A percentile compares a stretch with the other conserved stretches of the same genome.
These are phyloP conservation scores for Annona squamosa DNA, from an alignment of 164 flowering plant species.

Conservation along the genomic window DNA sequence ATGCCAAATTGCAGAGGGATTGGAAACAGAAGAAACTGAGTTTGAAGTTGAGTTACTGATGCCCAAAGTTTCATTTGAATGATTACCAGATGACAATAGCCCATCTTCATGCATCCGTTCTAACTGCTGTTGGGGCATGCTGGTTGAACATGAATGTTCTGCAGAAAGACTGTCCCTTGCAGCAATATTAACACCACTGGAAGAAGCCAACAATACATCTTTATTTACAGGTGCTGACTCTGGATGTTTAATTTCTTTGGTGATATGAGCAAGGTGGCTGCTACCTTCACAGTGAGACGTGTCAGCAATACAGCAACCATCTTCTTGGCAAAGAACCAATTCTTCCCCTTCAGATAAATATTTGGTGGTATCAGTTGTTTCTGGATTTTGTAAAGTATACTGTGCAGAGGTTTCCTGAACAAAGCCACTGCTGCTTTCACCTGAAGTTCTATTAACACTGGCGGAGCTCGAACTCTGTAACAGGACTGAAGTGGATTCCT, in stretches of 20 bases:
- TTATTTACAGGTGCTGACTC: slow-evolving; percentile 23
- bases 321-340: slow-evolving; percentile 24
- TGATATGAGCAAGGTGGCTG: slow-evolving; percentile 29
- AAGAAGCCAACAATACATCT: slow-evolving; percentile 21
- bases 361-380: slow-evolving; percentile 18
- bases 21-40: slow-evolving; percentile 24
- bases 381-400: slow-evolving; percentile 20
- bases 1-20: slow-evolving; percentile 19
- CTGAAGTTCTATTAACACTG: slow-evolving; percentile 25
- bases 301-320: slow-evolving; percentile 16
- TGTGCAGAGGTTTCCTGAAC: slow-evolving; percentile 14
- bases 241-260: slow-evolving; percentile 26
- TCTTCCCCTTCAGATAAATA: slow-evolving; percentile 33
- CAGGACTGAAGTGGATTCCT: slow-evolving; percentile 17
- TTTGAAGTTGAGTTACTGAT: slow-evolving; percentile 20
- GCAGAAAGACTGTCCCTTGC: slow-evolving; percentile 14
- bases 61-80: slow-evolving; percentile 10
- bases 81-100: slow-evolving; percentile 26
- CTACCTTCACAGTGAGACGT: slow-evolving; percentile 23
- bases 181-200: slow-evolving; percentile 20
- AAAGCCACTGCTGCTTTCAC: slow-evolving; percentile 19
- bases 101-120: slow-evolving; percentile 20
- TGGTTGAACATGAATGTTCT: slow-evolving; percentile 24
- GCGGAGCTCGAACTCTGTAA: slow-evolving; percentile 18
- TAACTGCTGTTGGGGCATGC: slow-evolving; percentile 18